These are phyloP conservation scores for Choiromyces venosus DNA, from an alignment of 495 filamentous ascomycete species.

Conservation along the genomic window DNA sequence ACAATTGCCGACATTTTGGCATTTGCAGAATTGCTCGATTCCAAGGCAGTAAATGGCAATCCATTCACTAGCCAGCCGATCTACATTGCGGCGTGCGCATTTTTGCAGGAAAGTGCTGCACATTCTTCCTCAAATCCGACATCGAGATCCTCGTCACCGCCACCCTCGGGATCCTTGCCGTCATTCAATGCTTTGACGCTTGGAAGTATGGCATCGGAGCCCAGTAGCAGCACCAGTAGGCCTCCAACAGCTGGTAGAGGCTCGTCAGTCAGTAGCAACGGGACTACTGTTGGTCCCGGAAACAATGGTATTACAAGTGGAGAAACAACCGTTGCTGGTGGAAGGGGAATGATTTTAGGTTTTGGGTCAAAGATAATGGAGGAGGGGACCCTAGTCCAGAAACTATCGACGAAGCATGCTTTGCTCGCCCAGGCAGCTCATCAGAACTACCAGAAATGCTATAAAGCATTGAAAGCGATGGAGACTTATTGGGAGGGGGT, in stretches of 20 bases:
- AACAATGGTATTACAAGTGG: neutral
- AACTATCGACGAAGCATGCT: slow-evolving; percentile 53
- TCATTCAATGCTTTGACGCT: slow-evolving; percentile 3
- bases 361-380: slow-evolving; percentile 20
- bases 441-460: slow-evolving; percentile 74
- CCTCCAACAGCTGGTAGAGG: slow-evolving; percentile 8
- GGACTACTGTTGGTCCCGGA: neutral
- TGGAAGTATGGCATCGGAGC: slow-evolving; percentile 7
- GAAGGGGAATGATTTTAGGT: slow-evolving; percentile 9
- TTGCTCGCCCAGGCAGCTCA: slow-evolving; percentile 68
- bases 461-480: slow-evolving; percentile 69
- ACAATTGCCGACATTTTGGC: slow-evolving; percentile 79
- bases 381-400: slow-evolving; percentile 16
- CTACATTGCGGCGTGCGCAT: slow-evolving; percentile 82
- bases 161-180: slow-evolving; percentile 20
- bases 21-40: slow-evolving; percentile 72
- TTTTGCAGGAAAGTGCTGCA: slow-evolving; percentile 68
- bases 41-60: slow-evolving; percentile 73
- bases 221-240: slow-evolving; percentile 13
- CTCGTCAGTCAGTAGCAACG: slow-evolving; percentile 18
- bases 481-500: slow-evolving; percentile 78
- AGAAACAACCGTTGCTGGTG: slow-evolving; percentile 6
- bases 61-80: slow-evolving; percentile 86
- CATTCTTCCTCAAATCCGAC: slow-evolving; percentile 54
- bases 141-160: slow-evolving; percentile 51